A percentile compares a stretch with the other conserved stretches of the same genome.
Evolutionary conservation across 1,284 basidiomycete species (phyloP).

Genomic region (Trametes pubescens): DNA sequence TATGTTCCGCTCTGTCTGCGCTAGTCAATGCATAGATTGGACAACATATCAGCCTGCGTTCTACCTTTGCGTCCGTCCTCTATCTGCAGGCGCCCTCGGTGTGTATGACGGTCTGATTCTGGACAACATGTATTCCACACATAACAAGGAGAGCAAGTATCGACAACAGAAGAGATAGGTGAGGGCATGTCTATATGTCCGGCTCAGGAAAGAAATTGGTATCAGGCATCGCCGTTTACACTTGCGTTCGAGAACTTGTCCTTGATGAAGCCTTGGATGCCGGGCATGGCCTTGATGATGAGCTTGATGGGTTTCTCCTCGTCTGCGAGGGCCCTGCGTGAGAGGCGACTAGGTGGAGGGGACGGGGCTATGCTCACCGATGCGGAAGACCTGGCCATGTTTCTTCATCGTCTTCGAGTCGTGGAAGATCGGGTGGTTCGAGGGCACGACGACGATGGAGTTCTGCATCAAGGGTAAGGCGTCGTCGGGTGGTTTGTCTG

Average conservation of each 20-base stretch:
- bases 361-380: constrained; percentile 50
- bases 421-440: constrained; percentile 60
- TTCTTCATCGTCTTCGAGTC: constrained; percentile 61
- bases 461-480: constrained; percentile 50
- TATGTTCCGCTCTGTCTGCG: constrained; percentile 13
- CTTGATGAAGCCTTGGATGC: constrained; percentile 60
- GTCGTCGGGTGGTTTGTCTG: neutral
- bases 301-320: constrained; percentile 69
- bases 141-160: constrained; percentile 15
- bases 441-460: constrained; percentile 71
- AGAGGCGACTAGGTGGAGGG: neutral
- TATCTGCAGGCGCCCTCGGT: neutral
- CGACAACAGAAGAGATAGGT: constrained; percentile 3
- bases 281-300: constrained; percentile 66
- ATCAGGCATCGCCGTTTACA: constrained; percentile 9
- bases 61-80: neutral
- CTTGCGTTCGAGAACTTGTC: constrained; percentile 13
- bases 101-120: neutral
- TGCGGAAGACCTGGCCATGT: constrained; percentile 65
- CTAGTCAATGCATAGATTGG: constrained; percentile 30
- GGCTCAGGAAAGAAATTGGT: neutral
- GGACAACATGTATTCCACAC: constrained; percentile 1
- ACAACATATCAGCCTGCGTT: constrained; percentile 5
- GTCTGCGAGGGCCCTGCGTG: constrained; percentile 46
- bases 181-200: no score